Evolutionary conservation across 257 asterid species (phyloP), one percentile per base, ranked within the genome.

Genomic region (Henckelia pumila): DNA sequence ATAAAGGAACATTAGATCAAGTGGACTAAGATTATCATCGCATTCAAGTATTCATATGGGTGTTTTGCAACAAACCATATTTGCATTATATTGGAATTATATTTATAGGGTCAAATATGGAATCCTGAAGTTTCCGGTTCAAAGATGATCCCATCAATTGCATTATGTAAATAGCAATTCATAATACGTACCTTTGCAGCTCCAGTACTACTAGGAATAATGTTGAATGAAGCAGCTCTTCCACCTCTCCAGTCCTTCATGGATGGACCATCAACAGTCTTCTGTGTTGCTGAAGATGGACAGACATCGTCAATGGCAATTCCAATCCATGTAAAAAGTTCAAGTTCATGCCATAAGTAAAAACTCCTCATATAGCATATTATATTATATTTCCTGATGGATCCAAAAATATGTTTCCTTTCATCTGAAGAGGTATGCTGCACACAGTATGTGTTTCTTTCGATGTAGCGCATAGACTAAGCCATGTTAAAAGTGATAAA

Each of bases 161-260:
- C 20, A 59, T 59, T 14, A 8, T 9, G 35, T 21, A 59, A n/a
- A 29, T 17, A 24, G 13, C 63, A 52, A 62, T 21, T 70, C 23
- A 16, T 10, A 13, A 25, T 59, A 73, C 67, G 37, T 73, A 73
- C 75, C 78, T 74, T 74, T 25, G 78, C 75, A 68, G 78, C 78
- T 37, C 78, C 78, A 3, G 78, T 74, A 29, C 74, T n/a, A n/a
- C n/a, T n/a, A n/a, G n/a, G n/a, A 58, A 74, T 74, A 47, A 74
- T 74, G 64, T 74, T 74, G 37, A 61, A 67, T 33, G 74, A 66
- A 50, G 75, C 78, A 61, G 74, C 78, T 21, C 78, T 56, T 61
- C 78, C 78, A 61, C 75, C 74, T 69, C 78, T 67, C 78, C 78
- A 69, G 64, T 69, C 78, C 22, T 74, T 74, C 75, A 69, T 69